Evolutionary conservation across 768 basidiomycete genomes (phyloP).

Genomic region (Termitomyces sp.): DNA sequence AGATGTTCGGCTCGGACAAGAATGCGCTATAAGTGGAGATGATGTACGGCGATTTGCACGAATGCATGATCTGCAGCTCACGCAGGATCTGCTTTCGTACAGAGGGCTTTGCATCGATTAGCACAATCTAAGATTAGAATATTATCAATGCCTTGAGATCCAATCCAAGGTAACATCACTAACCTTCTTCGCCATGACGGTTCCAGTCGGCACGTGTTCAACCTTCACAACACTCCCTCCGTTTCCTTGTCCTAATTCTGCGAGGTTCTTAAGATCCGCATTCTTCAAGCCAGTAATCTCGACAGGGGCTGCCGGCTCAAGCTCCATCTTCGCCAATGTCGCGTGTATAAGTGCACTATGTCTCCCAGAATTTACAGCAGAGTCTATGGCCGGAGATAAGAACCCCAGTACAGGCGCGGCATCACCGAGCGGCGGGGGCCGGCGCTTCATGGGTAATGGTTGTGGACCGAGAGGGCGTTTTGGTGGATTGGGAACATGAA

Average conservation of each 20-base stretch:
- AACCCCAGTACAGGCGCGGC: constrained; percentile 27
- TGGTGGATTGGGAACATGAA: constrained; percentile 32
- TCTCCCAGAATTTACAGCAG: constrained; percentile 27
- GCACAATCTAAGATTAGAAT: constrained; percentile 62
- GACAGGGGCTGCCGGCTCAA: constrained; percentile 74
- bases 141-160: not conserved
- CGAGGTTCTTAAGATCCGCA: constrained; percentile 84
- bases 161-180: constrained; percentile 16
- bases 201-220: constrained; percentile 84
- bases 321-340: constrained; percentile 77
- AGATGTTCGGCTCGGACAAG: constrained; percentile 94
- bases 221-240: constrained; percentile 97
- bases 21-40: constrained; percentile 97
- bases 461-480: constrained; percentile 14
- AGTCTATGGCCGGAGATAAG: constrained; percentile 10
- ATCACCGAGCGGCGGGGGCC: constrained; percentile 56
- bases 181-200: constrained; percentile 98
- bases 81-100: constrained; percentile 96
- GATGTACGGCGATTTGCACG: constrained; percentile 89
- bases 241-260: constrained; percentile 92
- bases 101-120: constrained; percentile 93
- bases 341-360: constrained; percentile 67
- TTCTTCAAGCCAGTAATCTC: constrained; percentile 71
- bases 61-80: constrained; percentile 98
- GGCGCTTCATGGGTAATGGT: constrained; percentile 38